These are phyloP conservation scores for Xylariaceae sp. DNA, from an alignment of 2,329 filamentous ascomycete genomes.

Conservation along the genomic window DNA sequence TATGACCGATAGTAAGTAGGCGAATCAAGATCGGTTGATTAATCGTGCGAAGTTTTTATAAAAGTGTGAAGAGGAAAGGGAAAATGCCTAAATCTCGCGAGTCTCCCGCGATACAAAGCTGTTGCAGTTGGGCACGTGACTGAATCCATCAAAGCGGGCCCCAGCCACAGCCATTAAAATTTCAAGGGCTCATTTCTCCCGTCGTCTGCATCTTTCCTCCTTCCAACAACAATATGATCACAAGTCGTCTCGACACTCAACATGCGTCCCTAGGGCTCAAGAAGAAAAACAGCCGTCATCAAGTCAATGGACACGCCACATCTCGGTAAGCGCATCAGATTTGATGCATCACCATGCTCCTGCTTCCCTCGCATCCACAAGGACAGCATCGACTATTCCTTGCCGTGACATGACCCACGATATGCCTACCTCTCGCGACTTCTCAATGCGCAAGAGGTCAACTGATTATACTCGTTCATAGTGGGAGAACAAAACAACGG, in stretches of 20 bases:
- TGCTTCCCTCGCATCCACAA: no score
- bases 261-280: no score
- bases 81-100: not conserved
- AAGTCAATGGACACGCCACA: no score
- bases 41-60: slow-evolving; percentile 42
- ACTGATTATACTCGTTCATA: slow-evolving; percentile 52
- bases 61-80: slow-evolving; percentile 41
- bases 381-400: no score
- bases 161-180: slow-evolving; percentile 3
- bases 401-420: slow-evolving; percentile 39
- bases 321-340: no score
- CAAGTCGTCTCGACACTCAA: no score
- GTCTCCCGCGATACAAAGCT: not conserved
- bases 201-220: not conserved
- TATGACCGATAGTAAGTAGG: slow-evolving; percentile 55
- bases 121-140: not conserved
- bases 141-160: not conserved
- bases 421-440: slow-evolving; percentile 59
- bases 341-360: no score
- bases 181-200: not conserved
- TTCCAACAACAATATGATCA: not conserved
- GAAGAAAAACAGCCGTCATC: no score
- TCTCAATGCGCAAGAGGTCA: slow-evolving; percentile 54
- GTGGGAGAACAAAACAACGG: slow-evolving; percentile 60
- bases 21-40: slow-evolving; percentile 55